Percentiles rank a stretch among this genome's conserved stretches.
Evolutionary conservation across 164 flowering plant species (phyloP).

Genomic region (Sextonia rubra): DNA sequence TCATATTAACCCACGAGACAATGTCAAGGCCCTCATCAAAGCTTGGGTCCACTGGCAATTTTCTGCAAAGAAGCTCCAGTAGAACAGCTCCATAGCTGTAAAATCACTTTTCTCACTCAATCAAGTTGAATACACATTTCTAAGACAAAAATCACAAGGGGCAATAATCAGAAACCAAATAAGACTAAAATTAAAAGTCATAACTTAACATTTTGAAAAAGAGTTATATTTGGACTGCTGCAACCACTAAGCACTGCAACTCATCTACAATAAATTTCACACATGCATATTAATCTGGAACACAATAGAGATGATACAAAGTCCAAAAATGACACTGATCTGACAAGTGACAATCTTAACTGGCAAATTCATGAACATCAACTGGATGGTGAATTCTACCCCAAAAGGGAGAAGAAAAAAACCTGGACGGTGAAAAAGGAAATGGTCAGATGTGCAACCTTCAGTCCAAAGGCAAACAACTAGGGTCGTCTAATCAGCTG

Average conservation of each 20-base stretch:
- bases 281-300: neutral
- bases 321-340: neutral
- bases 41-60: slow-evolving; percentile 30
- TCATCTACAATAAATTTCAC: too few relatives aligned
- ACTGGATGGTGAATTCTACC: neutral
- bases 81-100: slow-evolving; percentile 1
- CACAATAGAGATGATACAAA: neutral
- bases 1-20: slow-evolving; percentile 27
- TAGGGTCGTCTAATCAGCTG: neutral
- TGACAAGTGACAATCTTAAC: neutral
- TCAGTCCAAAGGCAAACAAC: neutral
- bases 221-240: too few relatives aligned
- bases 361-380: neutral
- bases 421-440: neutral
- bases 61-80: slow-evolving; percentile 34
- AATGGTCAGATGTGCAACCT: neutral
- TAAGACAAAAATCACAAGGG: too few relatives aligned
- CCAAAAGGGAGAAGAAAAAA: too few relatives aligned
- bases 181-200: too few relatives aligned
- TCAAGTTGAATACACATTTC: too few relatives aligned
- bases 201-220: too few relatives aligned
- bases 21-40: slow-evolving; percentile 29
- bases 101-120: too few relatives aligned
- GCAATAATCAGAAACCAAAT: too few relatives aligned
- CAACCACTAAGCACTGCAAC: too few relatives aligned